These are phyloP conservation scores for Nemophila menziesii DNA, from an alignment of 257 asterid genomes.

Conservation along the genomic window DNA sequence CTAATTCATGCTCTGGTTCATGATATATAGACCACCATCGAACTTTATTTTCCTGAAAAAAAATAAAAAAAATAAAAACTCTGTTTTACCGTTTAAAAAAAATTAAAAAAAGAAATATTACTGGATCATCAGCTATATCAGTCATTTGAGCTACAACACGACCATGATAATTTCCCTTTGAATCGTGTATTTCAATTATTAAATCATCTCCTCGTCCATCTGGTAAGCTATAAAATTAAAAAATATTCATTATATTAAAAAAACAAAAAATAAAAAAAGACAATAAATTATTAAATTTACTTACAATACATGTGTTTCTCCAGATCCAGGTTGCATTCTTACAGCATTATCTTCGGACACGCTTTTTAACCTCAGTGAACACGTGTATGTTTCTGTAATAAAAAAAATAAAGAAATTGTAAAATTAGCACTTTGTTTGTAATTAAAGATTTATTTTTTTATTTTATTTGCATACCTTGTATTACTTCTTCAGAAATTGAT, in stretches of 20 bases:
- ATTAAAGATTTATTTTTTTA: no score
- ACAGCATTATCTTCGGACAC: constrained; percentile 68
- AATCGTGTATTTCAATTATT: constrained; percentile 66
- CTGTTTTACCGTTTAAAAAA: background rate
- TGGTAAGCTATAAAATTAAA: constrained; percentile 50
- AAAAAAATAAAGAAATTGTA: constrained; percentile 3
- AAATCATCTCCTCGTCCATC: constrained; percentile 89
- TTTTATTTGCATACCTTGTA: constrained; percentile 41
- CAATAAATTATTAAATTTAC: constrained; percentile 21
- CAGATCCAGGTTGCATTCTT: constrained; percentile 93
- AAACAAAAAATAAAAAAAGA: background rate
- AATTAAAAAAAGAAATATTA: constrained; percentile 17
- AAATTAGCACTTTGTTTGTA: constrained; percentile 1
- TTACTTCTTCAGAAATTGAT: constrained; percentile 53
- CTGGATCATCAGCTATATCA: constrained; percentile 84
- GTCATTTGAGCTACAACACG: constrained; percentile 78
- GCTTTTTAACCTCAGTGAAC: constrained; percentile 74
- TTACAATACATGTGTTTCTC: constrained; percentile 84
- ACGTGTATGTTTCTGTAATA: constrained; percentile 60
- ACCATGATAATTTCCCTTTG: constrained; percentile 70
- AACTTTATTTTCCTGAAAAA: constrained; percentile 71
- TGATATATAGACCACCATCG: constrained; percentile 65
- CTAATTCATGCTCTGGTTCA: constrained; percentile 90
- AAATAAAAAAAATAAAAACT: constrained; percentile 10
- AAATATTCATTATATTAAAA: constrained; percentile 10